Evolutionary conservation across 495 filamentous ascomycete species (phyloP), one percentile per base, ranked within the genome.

Genomic region (Rostrohypoxylon terebratum): DNA sequence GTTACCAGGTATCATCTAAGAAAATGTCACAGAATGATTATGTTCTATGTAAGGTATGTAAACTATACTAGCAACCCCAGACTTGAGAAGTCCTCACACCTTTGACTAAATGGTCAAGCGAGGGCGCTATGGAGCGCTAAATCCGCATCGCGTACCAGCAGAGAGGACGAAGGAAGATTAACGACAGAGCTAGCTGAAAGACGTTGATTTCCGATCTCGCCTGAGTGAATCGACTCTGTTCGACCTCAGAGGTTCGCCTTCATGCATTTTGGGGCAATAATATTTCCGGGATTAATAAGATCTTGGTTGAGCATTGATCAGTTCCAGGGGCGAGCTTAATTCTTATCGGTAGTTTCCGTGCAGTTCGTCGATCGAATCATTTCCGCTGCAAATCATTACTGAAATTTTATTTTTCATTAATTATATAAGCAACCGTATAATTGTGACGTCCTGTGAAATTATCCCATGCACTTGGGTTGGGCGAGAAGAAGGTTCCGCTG

Each of bases 261-360:
- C 9, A 33, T 33, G 44, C 20, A 20, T 53, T 3, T 25, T 40
- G 45, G 48, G 28, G 34, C 42, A 51, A 44, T 34, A 33, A 54
- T 18, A 16, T 42, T n/a, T 16, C 40, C 40, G 10, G 42, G 28
- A 31, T n/a, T 58, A 58, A 47, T 68, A 54, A 53, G 60, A 64
- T 64, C 36, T 62, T 68, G 34, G 36, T 59, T 59, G 38, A 59
- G 55, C 34, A 59, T 13, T 59, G 34, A 59, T 59, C 36, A 44
- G 16, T n/a, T 59, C 36, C 33, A 59, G 55, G 34, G 34, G 14
- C 18, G 4, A 21, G n/a, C 33, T 18, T 42, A 25, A 31, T 23
- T 25, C 23, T n/a, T 10, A 31, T 28, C 25, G 16, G 7, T n/a
- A 47, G 34, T 57, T 36, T 54, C 66, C 50, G 44, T 45, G 42